Percentiles rank a stretch among this genome's conserved stretches.
Evolutionary conservation across 345 rosid genomes (phyloP).

Genomic region (Brassica napus): DNA sequence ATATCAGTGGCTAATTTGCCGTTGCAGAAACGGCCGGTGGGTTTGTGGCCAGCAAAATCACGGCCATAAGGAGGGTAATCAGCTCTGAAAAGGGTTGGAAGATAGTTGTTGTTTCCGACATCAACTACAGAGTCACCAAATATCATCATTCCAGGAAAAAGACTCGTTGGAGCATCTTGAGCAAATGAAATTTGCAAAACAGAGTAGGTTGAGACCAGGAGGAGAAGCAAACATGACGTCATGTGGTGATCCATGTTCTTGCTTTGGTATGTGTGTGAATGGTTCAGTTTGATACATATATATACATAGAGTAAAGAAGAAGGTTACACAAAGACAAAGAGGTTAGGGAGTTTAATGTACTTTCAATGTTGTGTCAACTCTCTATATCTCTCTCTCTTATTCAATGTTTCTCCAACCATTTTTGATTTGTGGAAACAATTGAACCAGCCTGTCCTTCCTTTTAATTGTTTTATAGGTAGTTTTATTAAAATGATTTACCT

Average conservation of each 20-base stretch:
- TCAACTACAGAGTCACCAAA: slow-evolving; percentile 93
- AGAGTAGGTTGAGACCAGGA: not conserved
- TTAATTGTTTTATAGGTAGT: not conserved
- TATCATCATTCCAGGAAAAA: slow-evolving; percentile 71
- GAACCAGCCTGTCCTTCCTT: slow-evolving; percentile 28
- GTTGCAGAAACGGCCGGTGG: slow-evolving; percentile 94
- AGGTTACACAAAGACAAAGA: slow-evolving; percentile 9
- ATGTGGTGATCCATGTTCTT: slow-evolving; percentile 20
- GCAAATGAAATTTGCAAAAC: slow-evolving; percentile 14
- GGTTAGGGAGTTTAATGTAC: slow-evolving; percentile 19
- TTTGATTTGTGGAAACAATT: slow-evolving; percentile 14
- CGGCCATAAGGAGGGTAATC: slow-evolving; percentile 93
- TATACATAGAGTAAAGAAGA: slow-evolving; percentile 4
- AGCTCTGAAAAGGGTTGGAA: slow-evolving; percentile 74
- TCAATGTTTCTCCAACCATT: slow-evolving; percentile 27
- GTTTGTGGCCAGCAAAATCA: slow-evolving; percentile 60
- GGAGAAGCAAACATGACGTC: slow-evolving; percentile 18
- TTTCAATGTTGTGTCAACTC: slow-evolving; percentile 26
- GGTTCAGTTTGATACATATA: slow-evolving; percentile 13
- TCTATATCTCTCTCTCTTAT: slow-evolving; percentile 22
- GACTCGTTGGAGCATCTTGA: slow-evolving; percentile 47
- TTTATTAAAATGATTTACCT: slow-evolving; percentile 7
- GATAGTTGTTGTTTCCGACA: slow-evolving; percentile 91
- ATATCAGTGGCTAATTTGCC: slow-evolving; percentile 90
- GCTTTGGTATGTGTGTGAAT: slow-evolving; percentile 31